Percentiles rank a stretch among this genome's conserved stretches.
Evolutionary conservation across 139 green algal species (phyloP).

Genomic region (Asterochloris erici): DNA sequence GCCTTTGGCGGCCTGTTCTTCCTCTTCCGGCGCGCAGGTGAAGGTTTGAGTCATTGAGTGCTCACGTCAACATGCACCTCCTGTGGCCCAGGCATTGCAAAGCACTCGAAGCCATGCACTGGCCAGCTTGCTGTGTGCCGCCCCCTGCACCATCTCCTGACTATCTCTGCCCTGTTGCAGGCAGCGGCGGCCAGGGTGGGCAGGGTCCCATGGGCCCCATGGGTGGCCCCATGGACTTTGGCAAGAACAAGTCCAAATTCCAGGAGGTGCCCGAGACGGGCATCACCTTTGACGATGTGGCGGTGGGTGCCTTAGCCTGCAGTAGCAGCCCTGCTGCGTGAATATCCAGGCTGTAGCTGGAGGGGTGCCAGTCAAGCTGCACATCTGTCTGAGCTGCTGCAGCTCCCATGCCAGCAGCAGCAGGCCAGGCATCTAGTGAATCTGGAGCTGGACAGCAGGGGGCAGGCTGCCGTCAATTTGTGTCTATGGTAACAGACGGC

Average conservation of each 20-base stretch:
- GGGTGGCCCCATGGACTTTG: conserved; percentile 98
- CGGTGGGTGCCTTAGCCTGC: conserved; percentile 40
- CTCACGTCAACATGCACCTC: too few relatives aligned
- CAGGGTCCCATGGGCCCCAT: conserved; percentile 56
- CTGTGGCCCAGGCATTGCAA: too few relatives aligned
- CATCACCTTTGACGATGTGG: conserved; percentile 96
- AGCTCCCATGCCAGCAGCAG: background rate
- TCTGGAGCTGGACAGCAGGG: background rate
- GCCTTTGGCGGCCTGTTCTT: conserved; percentile 98
- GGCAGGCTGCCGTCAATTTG: too few relatives aligned
- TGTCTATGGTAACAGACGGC: too few relatives aligned
- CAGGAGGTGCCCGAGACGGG: conserved; percentile 99
- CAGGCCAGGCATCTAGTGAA: background rate
- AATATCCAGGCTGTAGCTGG: background rate
- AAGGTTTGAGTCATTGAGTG: background rate
- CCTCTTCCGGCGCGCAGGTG: conserved; percentile 79
- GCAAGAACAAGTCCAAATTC: conserved; percentile 97
- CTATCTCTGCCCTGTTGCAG: background rate
- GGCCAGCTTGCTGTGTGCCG: too few relatives aligned
- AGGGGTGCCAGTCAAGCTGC: background rate
- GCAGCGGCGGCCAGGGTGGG: conserved; percentile 27
- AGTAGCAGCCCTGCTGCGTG: background rate
- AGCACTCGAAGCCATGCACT: too few relatives aligned
- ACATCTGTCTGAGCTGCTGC: background rate
- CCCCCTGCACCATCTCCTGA: background rate